Percentiles rank a stretch among this genome's conserved stretches.
Conservation (phyloP, 129 eudicot species). For the sunflower (Helianthus annuus) region DNA sequence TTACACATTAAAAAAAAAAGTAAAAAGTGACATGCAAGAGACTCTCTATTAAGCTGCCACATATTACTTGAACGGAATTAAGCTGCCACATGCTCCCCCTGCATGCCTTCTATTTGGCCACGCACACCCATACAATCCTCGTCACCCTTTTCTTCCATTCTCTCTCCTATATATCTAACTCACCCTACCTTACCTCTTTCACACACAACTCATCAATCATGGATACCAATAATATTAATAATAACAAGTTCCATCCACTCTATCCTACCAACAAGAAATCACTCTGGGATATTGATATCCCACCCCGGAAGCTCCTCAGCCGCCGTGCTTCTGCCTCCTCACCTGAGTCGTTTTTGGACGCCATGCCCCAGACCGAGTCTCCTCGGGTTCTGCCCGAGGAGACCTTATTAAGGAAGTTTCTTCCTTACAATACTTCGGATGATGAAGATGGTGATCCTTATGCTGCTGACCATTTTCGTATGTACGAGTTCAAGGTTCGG, state of each 20-base stretch:
- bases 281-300: slow-evolving; percentile 67
- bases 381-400: slow-evolving; percentile 32
- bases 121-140: slow-evolving; percentile 44
- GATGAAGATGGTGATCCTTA: slow-evolving; percentile 32
- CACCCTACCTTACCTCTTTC: not conserved
- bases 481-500: slow-evolving; percentile 38
- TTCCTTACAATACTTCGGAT: slow-evolving; percentile 24
- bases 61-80: no score
- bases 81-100: slow-evolving; percentile 66
- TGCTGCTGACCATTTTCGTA: slow-evolving; percentile 33
- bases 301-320: slow-evolving; percentile 77
- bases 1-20: not conserved
- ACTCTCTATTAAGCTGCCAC: slow-evolving; percentile 23
- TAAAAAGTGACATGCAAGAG: slow-evolving; percentile 42
- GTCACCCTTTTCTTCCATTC: slow-evolving; percentile 32
- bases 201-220: slow-evolving; percentile 28
- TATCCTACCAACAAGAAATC: slow-evolving; percentile 47
- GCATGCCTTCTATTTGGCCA: slow-evolving; percentile 41
- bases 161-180: slow-evolving; percentile 25
- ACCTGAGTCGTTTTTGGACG: slow-evolving; percentile 19
- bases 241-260: slow-evolving; percentile 29
- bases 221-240: slow-evolving; percentile 33
- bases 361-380: slow-evolving; percentile 28
- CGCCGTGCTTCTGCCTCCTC: slow-evolving; percentile 46
- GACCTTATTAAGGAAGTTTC: slow-evolving; percentile 16